phyloP scores from a whole-genome alignment of 768 basidiomycete species.

The Calocera viscosa region DNA sequence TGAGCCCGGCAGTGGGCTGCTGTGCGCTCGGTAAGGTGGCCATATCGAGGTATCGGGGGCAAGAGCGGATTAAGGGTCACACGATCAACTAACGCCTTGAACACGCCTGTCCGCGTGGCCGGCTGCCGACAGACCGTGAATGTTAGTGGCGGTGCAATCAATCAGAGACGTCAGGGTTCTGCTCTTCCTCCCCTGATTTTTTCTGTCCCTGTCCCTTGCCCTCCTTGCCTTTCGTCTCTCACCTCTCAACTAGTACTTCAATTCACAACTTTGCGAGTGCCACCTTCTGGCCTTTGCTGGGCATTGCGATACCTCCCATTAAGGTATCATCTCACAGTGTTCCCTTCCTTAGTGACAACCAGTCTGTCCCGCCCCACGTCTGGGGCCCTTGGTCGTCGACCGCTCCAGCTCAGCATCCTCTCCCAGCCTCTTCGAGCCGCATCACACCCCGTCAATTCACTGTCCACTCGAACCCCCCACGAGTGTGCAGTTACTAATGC shows the following conservation, averaged over 20 bases:
- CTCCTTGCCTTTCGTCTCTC: not conserved
- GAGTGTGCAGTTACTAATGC: slow-evolving; percentile 9
- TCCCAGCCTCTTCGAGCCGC: too few species aligned
- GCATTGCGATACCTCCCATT: too few species aligned
- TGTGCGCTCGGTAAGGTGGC: too few species aligned
- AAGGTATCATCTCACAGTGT: not conserved
- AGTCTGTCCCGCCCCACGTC: too few species aligned
- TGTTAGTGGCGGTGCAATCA: not conserved
- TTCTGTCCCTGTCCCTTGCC: not conserved
- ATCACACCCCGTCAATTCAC: slow-evolving; percentile 3
- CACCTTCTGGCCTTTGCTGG: too few species aligned
- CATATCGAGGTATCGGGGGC: too few species aligned
- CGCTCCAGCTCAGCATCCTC: too few species aligned
- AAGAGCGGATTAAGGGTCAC: not conserved
- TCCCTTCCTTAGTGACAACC: too few species aligned
- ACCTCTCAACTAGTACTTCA: not conserved
- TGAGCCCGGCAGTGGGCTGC: not conserved
- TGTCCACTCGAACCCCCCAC: not conserved
- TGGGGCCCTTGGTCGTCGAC: too few species aligned
- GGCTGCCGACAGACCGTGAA: not conserved
- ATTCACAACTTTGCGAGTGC: too few species aligned
- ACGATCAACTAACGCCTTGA: not conserved
- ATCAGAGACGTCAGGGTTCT: not conserved
- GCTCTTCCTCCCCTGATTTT: not conserved
- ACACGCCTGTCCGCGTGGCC: not conserved